Evolutionary conservation across 2,329 filamentous ascomycete species (phyloP).

Genomic region (Verticillium tricorpus): DNA sequence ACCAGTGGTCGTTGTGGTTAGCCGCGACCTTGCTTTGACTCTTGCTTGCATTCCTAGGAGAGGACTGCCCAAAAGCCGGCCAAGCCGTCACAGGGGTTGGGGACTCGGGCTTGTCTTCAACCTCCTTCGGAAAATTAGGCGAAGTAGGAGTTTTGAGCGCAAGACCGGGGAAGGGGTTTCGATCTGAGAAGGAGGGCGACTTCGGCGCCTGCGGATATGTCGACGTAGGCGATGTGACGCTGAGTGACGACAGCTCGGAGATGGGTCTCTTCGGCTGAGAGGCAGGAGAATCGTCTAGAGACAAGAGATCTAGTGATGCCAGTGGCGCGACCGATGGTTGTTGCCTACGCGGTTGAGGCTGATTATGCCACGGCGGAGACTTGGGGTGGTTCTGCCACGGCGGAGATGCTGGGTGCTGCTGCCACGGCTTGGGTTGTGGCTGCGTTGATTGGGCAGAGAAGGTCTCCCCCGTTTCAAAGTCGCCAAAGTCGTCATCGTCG

Average conservation of each 20-base stretch:
- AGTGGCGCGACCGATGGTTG: slow-evolving; percentile 7
- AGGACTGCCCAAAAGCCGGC: slow-evolving; percentile 30
- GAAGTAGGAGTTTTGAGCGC: slow-evolving; percentile 38
- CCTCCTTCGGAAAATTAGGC: slow-evolving; percentile 25
- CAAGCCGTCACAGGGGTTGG: slow-evolving; percentile 40
- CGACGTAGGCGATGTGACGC: slow-evolving; percentile 22
- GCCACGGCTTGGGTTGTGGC: slow-evolving; percentile 12
- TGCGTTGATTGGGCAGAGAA: neutral
- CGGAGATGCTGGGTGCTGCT: slow-evolving; percentile 11
- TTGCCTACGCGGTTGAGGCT: neutral
- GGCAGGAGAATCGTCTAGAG: slow-evolving; percentile 26
- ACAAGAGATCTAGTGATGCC: slow-evolving; percentile 36
- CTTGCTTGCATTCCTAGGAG: neutral
- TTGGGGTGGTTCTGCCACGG: neutral
- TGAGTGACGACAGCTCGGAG: slow-evolving; percentile 27
- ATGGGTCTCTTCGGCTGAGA: slow-evolving; percentile 18
- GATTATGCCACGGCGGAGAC: neutral
- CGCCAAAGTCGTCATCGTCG: slow-evolving; percentile 51
- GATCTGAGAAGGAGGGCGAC: slow-evolving; percentile 48
- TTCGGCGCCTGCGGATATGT: slow-evolving; percentile 43
- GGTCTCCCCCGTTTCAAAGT: slow-evolving; percentile 46
- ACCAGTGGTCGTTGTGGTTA: slow-evolving; percentile 37
- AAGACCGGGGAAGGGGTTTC: slow-evolving; percentile 48
- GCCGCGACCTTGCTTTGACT: slow-evolving; percentile 20
- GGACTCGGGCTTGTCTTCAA: slow-evolving; percentile 25